These are phyloP conservation scores for Agrocybe pediades DNA, from an alignment of 768 basidiomycete species.

Conservation along the genomic window DNA sequence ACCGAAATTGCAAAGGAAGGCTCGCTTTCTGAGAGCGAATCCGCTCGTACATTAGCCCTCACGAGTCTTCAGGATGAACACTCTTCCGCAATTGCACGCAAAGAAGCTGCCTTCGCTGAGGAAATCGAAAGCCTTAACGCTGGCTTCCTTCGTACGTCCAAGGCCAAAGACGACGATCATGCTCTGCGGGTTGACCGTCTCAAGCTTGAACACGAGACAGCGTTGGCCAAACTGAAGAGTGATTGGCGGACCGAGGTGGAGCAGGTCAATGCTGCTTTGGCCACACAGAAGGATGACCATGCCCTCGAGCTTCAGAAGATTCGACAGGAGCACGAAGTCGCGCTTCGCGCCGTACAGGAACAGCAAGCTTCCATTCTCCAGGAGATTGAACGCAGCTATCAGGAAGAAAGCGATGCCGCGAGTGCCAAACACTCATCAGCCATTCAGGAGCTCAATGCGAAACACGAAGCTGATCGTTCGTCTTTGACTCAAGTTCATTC, in stretches of 20 bases:
- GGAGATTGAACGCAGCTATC: slow-evolving; percentile 58
- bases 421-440: slow-evolving; percentile 47
- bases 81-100: slow-evolving; percentile 60
- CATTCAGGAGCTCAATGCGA: slow-evolving; percentile 30
- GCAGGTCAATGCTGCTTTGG: slow-evolving; percentile 42
- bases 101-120: slow-evolving; percentile 64
- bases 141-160: slow-evolving; percentile 57
- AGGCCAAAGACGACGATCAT: slow-evolving; percentile 64
- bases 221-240: slow-evolving; percentile 52
- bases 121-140: slow-evolving; percentile 67
- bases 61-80: slow-evolving; percentile 76
- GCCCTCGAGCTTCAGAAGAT: slow-evolving; percentile 30
- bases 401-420: slow-evolving; percentile 52
- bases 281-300: slow-evolving; percentile 46
- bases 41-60: slow-evolving; percentile 61
- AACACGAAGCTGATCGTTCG: slow-evolving; percentile 28
- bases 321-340: slow-evolving; percentile 51
- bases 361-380: slow-evolving; percentile 56
- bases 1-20: slow-evolving; percentile 77
- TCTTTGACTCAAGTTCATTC: slow-evolving; percentile 40
- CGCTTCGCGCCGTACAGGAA: slow-evolving; percentile 48
- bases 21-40: slow-evolving; percentile 72
- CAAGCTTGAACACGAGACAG: slow-evolving; percentile 58
- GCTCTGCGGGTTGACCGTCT: slow-evolving; percentile 59
- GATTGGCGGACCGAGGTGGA: slow-evolving; percentile 56